These are phyloP conservation scores for Nadsonia commutata DNA, from an alignment of 1,139 yeast genomes.

Conservation along the genomic window DNA sequence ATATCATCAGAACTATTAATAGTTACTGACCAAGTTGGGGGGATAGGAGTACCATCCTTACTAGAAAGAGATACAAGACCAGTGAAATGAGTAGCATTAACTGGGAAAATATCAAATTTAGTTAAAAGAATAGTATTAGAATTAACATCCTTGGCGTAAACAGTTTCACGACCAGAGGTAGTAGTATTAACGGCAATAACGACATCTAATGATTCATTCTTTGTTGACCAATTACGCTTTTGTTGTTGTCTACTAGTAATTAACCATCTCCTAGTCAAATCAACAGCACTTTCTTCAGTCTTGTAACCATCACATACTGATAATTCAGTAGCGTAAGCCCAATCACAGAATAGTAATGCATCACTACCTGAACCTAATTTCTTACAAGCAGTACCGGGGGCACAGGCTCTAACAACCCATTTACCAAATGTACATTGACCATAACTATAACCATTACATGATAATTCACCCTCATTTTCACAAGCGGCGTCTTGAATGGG, in stretches of 20 bases:
- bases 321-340: conserved; percentile 4
- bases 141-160: not conserved
- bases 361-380: conserved; percentile 1
- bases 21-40: not conserved
- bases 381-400: conserved; percentile 41
- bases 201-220: not conserved
- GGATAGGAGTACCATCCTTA: not conserved
- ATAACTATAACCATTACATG: conserved; percentile 35
- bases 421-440: conserved; percentile 37
- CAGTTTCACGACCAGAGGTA: not conserved
- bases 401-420: conserved; percentile 43
- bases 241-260: not conserved
- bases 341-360: conserved; percentile 8
- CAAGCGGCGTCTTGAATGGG: conserved; percentile 1
- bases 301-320: not conserved
- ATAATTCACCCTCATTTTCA: conserved; percentile 29
- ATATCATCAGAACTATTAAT: not conserved
- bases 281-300: not conserved
- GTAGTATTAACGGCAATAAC: not conserved
- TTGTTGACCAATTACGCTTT: not conserved
- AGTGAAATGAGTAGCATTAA: not conserved
- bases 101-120: not conserved
- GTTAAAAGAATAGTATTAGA: not conserved
- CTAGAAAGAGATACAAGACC: not conserved
- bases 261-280: not conserved